phyloP scores from a whole-genome alignment of 441 rosid species.

The Pelargonium australe region DNA sequence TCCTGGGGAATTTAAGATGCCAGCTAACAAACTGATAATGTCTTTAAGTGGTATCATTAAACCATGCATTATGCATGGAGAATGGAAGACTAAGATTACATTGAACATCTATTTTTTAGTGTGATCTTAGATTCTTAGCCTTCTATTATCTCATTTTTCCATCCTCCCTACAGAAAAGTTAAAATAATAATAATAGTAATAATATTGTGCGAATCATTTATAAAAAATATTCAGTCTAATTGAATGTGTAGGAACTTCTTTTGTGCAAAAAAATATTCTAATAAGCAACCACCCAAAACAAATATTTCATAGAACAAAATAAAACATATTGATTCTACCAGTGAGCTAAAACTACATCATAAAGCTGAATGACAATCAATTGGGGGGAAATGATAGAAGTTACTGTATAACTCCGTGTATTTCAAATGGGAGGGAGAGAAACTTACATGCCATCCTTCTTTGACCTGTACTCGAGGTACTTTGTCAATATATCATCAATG shows the following conservation, averaged over 20 bases:
- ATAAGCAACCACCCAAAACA: no score
- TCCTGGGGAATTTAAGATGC: neutral
- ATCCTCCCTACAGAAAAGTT: no score
- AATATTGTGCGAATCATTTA: no score
- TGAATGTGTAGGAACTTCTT: no score
- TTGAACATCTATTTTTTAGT: no score
- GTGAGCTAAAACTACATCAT: neutral
- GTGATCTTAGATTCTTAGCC: no score
- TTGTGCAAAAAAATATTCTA: no score
- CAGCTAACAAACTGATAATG: neutral
- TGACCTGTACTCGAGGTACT: conserved; percentile 72
- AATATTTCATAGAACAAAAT: neutral
- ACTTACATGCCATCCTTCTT: conserved; percentile 89
- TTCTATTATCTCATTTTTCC: no score
- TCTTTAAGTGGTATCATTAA: no score
- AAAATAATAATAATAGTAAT: no score
- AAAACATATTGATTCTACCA: neutral
- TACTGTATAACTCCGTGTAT: conserved; percentile 5
- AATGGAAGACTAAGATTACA: neutral
- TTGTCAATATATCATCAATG: conserved; percentile 79
- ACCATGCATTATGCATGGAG: neutral
- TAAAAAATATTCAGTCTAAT: no score
- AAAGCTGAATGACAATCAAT: neutral
- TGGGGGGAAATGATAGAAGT: neutral
- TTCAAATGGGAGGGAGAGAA: conserved; percentile 12